Percentiles rank a stretch among this genome's conserved stretches.
These are phyloP conservation scores for Penicillium capsulatum DNA, from an alignment of 2,329 filamentous ascomycete species.

Conservation along the genomic window DNA sequence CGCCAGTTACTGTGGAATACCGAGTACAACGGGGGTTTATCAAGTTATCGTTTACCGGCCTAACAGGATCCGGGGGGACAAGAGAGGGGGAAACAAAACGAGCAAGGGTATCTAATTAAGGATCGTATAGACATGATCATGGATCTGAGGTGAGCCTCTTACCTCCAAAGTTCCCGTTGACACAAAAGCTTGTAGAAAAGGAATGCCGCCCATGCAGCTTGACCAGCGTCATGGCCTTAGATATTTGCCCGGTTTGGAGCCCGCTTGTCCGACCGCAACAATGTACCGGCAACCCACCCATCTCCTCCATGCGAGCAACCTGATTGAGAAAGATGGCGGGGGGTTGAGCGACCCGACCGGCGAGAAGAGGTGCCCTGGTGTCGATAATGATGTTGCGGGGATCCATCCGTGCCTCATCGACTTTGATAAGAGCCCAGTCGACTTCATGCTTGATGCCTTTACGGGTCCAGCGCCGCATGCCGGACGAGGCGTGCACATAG, in stretches of 20 bases:
- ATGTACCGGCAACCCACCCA: constrained; percentile 76
- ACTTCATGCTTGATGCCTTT: constrained; percentile 80
- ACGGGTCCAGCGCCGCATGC: constrained; percentile 70
- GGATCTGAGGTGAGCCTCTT: constrained; percentile 28
- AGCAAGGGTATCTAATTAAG: constrained; percentile 26
- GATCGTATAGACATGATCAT: constrained; percentile 20
- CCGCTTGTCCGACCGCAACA: constrained; percentile 86
- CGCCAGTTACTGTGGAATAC: constrained; percentile 13
- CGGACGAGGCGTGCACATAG: constrained; percentile 82
- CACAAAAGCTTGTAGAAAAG: constrained; percentile 68
- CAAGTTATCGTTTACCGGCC: constrained; percentile 15
- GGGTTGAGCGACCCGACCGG: too few relatives aligned
- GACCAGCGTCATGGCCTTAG: constrained; percentile 73
- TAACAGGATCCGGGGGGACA: constrained; percentile 6
- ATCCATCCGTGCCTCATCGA: constrained; percentile 67
- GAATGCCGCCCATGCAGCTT: constrained; percentile 81
- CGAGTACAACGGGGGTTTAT: constrained; percentile 15
- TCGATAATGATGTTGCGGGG: constrained; percentile 63
- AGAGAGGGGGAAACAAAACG: constrained; percentile 5
- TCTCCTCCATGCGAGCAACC: constrained; percentile 50
- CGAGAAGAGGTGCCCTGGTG: constrained; percentile 16
- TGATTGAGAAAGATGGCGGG: constrained; percentile 51
- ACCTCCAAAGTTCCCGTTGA: constrained; percentile 57
- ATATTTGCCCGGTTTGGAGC: constrained; percentile 71
- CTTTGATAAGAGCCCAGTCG: constrained; percentile 88